Evolutionary conservation across 192 early-diverging fungal species (phyloP), one percentile per base, ranked within the genome.

Genomic region (Coemansia sp.): DNA sequence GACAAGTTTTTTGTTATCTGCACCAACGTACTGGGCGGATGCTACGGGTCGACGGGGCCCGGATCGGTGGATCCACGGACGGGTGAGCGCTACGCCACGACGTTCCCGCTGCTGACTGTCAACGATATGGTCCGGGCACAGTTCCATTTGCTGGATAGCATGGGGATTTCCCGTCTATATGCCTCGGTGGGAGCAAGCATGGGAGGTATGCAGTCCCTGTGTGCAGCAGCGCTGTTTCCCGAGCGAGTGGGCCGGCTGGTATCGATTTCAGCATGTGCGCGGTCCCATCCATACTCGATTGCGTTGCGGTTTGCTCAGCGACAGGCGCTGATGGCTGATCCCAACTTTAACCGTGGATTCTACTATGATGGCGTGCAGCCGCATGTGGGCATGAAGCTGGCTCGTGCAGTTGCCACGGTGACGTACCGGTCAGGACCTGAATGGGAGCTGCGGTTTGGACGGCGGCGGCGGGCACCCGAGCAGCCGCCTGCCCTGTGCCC

Each of bases 51-150:
- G 4, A 97, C 94, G 8, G 94, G 94, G 0, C 96, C 96, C 0
- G 80, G 81, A 5, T 87, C 87, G 1, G 76, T 94, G 30, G 89
- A 96, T 57, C 91, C 92, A 15, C 76, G 38, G 70, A 89, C 73
- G 9, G 76, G 80, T 6, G 70, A 83, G 56, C 84, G 87, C 6
- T 98, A 94, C 68, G 94, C 86, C 2, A 93, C 92, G 4, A 72
- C 86, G 26, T 98, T 98, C 67, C 95, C 95, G 33, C 80, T 97
- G 42, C 53, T 96, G 21, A 93, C 96, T 7, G 83, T 98, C 20
- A 91, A 86, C 81, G 96, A 98, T 63, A 97, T 97, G 88, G 88
- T 94, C n/a, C 80, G 89, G 16, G 92, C 94, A n/a, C 94, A 95
- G 66, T 93, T 96, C 61, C 64, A 81, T 45, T 70, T 97, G 64